These are phyloP conservation scores for Chaetomium fimeti DNA, from an alignment of 495 filamentous ascomycete genomes.

Conservation along the genomic window DNA sequence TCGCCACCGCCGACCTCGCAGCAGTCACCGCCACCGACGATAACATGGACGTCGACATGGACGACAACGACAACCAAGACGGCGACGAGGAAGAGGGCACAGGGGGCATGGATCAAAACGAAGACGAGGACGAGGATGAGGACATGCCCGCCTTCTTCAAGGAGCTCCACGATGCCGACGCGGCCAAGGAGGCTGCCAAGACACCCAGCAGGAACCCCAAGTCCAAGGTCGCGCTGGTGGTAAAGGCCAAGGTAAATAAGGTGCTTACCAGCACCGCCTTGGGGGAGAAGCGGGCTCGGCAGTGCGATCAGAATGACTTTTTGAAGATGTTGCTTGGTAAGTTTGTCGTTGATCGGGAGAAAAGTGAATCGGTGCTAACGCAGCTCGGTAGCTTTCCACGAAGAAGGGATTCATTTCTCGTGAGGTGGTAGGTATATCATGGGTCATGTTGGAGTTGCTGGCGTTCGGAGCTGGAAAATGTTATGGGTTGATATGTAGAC, in stretches of 20 bases:
- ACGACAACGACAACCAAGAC: slow-evolving; percentile 55
- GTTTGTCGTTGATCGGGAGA: neutral
- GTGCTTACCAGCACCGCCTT: slow-evolving; percentile 75
- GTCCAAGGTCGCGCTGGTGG: slow-evolving; percentile 72
- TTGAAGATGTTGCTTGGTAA: slow-evolving; percentile 51
- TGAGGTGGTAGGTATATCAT: slow-evolving; percentile 9
- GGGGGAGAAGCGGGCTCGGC: slow-evolving; percentile 73
- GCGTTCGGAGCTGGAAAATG: slow-evolving; percentile 13
- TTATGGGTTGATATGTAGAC: neutral
- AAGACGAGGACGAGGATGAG: slow-evolving; percentile 28
- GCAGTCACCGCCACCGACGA: neutral
- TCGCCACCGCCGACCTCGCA: slow-evolving; percentile 53
- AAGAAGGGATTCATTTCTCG: slow-evolving; percentile 92
- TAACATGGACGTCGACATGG: slow-evolving; percentile 54
- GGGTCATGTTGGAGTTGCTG: slow-evolving; percentile 6
- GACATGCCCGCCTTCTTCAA: slow-evolving; percentile 75
- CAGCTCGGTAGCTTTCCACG: slow-evolving; percentile 58
- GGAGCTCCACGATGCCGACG: slow-evolving; percentile 53
- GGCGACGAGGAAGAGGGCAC: slow-evolving; percentile 35
- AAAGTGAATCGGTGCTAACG: slow-evolving; percentile 35
- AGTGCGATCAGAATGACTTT: slow-evolving; percentile 90
- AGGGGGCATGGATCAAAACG: slow-evolving; percentile 43
- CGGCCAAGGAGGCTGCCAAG: slow-evolving; percentile 46
- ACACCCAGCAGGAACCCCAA: slow-evolving; percentile 54
- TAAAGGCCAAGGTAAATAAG: slow-evolving; percentile 77